Base-by-base conservation (phyloP, 305 asterid species). In the Rubia tinctorum region DNA sequence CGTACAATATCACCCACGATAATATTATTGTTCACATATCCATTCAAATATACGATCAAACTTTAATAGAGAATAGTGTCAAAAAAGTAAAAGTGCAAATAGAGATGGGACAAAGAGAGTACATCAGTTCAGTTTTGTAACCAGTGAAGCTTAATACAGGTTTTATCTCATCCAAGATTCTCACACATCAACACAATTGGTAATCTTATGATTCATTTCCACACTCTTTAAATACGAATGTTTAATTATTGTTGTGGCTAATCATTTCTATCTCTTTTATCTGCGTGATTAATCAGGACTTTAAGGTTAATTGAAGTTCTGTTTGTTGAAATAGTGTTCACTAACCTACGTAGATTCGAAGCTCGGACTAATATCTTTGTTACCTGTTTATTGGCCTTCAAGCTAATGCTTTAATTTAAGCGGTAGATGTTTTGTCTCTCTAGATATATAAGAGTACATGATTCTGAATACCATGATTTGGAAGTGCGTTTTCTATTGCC, bases 101-200 rank as follows among this genome's bases (percentile, higher is more conserved):
- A n/a, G n/a, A n/a, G n/a, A n/a, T n/a, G n/a, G n/a, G n/a, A n/a
- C n/a, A n/a, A n/a, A n/a, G n/a, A n/a, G n/a, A n/a, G n/a, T 63
- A 13, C 64, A 14, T 18, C 47, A 45, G 8, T 6, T 30, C 65
- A 12, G 44, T 49, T 27, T 14, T 40, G n/a, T 18, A 40, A 13
- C 40, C 34, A 40, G 25, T 73, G 49, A 39, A 18, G 22, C 10
- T 65, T 14, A 47, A 47, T 47, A 71, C 92, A 93, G 98, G 81
- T 83, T 70, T 40, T 78, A 63, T 72, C 68, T 72, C 72, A 67
- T 69, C 66, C 84, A 20, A 74, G 84, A 63, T 82, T 83, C 72
- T 84, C 81, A 51, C 80, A 79, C 73, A 82, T 81, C 56, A 80
- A 86, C 63, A 56, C 77, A n/a, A 76, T 87, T 78, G 96, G 97